phyloP scores from a whole-genome alignment of 192 early-diverging fungal genomes.

The Podila verticillata region DNA sequence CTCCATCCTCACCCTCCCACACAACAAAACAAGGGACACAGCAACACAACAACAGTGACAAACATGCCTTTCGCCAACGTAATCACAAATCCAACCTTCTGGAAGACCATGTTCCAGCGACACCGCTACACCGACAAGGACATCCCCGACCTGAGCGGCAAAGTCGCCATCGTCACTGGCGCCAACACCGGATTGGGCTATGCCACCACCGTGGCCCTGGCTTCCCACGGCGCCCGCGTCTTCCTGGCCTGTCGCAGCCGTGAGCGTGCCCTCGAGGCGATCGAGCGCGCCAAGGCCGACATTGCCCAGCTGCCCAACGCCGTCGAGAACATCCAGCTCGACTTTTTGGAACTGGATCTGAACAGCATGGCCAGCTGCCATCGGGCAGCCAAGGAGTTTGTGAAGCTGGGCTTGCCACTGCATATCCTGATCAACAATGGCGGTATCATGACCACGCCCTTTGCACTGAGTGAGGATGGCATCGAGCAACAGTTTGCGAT shows the following conservation, averaged over 20 bases:
- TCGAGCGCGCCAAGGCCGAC: not conserved
- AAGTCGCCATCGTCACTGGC: conserved; percentile 52
- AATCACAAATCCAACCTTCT: conserved; percentile 1
- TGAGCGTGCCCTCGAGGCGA: not conserved
- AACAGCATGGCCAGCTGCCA: not conserved
- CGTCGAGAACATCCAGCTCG: not conserved
- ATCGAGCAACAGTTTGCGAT: conserved; percentile 51
- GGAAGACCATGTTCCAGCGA: not conserved
- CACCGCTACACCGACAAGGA: conserved; percentile 18
- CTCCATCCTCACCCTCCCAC: too few relatives aligned
- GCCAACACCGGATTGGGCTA: conserved; percentile 8
- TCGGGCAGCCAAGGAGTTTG: conserved; percentile 29
- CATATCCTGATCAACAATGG: conserved; percentile 39
- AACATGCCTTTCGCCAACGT: conserved; percentile 4
- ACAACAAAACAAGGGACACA: too few relatives aligned
- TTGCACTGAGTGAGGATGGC: conserved; percentile 24
- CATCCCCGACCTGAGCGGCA: conserved; percentile 38
- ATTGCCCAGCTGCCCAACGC: not conserved
- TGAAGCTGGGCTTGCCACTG: conserved; percentile 37
- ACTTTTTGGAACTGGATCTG: conserved; percentile 24
- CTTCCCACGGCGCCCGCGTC: conserved; percentile 1
- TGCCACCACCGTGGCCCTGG: conserved; percentile 3
- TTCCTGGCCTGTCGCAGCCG: not conserved
- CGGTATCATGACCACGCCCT: not conserved
- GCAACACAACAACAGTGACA: not conserved